Evolutionary conservation across 2,329 filamentous ascomycete species (phyloP).

Genomic region (Uncinocarpus reesii): DNA sequence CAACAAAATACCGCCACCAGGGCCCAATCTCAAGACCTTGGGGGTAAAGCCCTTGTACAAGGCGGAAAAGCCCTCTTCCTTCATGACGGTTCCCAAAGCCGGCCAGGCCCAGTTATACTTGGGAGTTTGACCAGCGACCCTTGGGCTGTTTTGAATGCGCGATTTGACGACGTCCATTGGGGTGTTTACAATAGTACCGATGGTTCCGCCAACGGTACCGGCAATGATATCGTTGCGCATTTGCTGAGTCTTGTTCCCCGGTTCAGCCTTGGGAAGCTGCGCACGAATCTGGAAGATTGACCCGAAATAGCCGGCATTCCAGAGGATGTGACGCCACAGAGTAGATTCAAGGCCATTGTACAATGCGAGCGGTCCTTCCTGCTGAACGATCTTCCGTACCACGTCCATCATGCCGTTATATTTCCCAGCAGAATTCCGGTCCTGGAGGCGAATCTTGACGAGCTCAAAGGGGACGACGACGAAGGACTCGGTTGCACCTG

Average conservation of each 20-base stretch:
- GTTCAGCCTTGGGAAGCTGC: conserved; percentile 65
- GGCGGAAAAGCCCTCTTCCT: conserved; percentile 83
- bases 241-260: conserved; percentile 61
- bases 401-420: conserved; percentile 47
- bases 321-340: conserved; percentile 86
- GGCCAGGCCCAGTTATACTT: conserved; percentile 99
- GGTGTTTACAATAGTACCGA: conserved; percentile 87
- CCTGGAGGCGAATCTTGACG: conserved; percentile 95
- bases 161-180: conserved; percentile 97
- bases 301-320: conserved; percentile 96
- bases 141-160: conserved; percentile 87
- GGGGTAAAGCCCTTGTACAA: conserved; percentile 97
- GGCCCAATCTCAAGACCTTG: conserved; percentile 73
- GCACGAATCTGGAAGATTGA: conserved; percentile 95
- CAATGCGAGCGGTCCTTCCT: conserved; percentile 75
- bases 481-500: conserved; percentile 89
- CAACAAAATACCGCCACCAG: conserved; percentile 52
- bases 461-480: conserved; percentile 97
- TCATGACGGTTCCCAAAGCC: conserved; percentile 71
- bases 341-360: conserved; percentile 97
- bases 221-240: conserved; percentile 81
- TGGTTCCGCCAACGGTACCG: conserved; percentile 76
- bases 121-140: conserved; percentile 65
- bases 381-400: conserved; percentile 58
- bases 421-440: conserved; percentile 79